Percentiles rank a stretch among this genome's conserved stretches.
phyloP scores from a whole-genome alignment of 2,329 filamentous ascomycete genomes.

The Leptographium radiaticola region DNA sequence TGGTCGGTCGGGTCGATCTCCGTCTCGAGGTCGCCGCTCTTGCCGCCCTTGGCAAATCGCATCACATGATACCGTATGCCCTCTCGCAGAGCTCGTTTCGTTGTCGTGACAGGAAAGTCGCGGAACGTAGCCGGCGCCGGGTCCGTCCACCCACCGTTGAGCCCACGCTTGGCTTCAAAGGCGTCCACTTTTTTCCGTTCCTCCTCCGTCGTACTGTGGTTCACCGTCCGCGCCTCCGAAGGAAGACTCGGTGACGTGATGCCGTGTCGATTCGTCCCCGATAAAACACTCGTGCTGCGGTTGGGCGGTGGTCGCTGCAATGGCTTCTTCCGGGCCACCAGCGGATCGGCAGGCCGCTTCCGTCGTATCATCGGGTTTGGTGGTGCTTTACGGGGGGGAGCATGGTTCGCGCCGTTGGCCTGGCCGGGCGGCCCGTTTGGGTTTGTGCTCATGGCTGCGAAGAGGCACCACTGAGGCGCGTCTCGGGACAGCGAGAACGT shows the following conservation, averaged over 20 bases:
- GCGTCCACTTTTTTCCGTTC: constrained; percentile 16
- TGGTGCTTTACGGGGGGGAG: constrained; percentile 19
- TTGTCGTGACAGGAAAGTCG: constrained; percentile 61
- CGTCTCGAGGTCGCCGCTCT: constrained; percentile 26
- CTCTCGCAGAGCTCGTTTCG: constrained; percentile 66
- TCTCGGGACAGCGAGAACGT: not conserved
- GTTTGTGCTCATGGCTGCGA: constrained; percentile 29
- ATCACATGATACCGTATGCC: constrained; percentile 80
- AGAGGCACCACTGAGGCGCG: not conserved
- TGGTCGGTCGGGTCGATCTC: constrained; percentile 57
- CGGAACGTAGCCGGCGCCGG: constrained; percentile 25
- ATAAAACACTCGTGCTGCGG: constrained; percentile 4
- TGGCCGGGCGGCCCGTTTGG: constrained; percentile 20
- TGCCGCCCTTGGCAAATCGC: constrained; percentile 54
- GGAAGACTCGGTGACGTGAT: constrained; percentile 9
- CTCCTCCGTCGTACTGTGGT: constrained; percentile 5
- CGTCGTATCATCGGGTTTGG: constrained; percentile 21
- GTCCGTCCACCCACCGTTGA: constrained; percentile 45
- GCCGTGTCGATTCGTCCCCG: constrained; percentile 5
- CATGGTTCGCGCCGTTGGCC: constrained; percentile 4
- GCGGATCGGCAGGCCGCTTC: constrained; percentile 43
- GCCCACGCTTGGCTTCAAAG: constrained; percentile 28
- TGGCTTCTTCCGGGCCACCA: constrained; percentile 48
- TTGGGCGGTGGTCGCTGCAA: constrained; percentile 21
- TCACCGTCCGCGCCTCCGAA: constrained; percentile 10